Conservation (phyloP, 176 grass and related monocot genomes). For the Oryza coarctata region DNA sequence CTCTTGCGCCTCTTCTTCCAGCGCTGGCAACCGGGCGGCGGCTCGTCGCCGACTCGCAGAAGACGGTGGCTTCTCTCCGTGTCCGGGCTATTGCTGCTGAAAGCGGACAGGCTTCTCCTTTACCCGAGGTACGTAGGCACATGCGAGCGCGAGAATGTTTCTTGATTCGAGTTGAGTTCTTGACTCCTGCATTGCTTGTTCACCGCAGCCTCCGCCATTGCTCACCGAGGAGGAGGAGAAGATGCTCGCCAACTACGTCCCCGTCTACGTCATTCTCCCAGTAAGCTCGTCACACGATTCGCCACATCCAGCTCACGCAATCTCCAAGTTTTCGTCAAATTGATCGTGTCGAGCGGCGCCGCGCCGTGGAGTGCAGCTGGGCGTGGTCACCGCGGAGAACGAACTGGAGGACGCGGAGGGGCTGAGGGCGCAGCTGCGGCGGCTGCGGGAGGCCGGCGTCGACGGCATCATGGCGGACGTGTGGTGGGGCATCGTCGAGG, state of each 20-base stretch:
- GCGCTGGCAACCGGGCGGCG: neutral
- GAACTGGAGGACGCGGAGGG: conserved; percentile 44
- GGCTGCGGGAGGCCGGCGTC: conserved; percentile 43
- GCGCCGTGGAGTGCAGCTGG: conserved; percentile 40
- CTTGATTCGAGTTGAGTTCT: neutral
- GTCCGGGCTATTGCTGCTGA: conserved; percentile 24
- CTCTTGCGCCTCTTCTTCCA: neutral
- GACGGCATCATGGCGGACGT: conserved; percentile 82
- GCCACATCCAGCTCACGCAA: neutral
- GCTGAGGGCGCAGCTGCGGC: conserved; percentile 47
- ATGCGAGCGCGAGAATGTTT: neutral
- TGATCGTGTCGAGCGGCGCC: neutral
- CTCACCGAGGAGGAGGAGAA: conserved; percentile 44
- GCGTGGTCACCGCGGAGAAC: conserved; percentile 45
- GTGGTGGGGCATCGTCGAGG: conserved; percentile 79
- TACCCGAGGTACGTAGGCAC: neutral
- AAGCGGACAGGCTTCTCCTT: neutral
- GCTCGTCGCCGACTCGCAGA: neutral
- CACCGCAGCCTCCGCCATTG: conserved; percentile 30
- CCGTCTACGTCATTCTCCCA: conserved; percentile 84
- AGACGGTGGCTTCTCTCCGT: neutral
- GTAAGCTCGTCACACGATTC: conserved; percentile 16
- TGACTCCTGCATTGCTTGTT: neutral
- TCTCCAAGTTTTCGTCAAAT: neutral
- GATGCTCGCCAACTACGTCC: conserved; percentile 68